Conservation (phyloP, 805 yeast species). For the Starmerella cellae region DNA sequence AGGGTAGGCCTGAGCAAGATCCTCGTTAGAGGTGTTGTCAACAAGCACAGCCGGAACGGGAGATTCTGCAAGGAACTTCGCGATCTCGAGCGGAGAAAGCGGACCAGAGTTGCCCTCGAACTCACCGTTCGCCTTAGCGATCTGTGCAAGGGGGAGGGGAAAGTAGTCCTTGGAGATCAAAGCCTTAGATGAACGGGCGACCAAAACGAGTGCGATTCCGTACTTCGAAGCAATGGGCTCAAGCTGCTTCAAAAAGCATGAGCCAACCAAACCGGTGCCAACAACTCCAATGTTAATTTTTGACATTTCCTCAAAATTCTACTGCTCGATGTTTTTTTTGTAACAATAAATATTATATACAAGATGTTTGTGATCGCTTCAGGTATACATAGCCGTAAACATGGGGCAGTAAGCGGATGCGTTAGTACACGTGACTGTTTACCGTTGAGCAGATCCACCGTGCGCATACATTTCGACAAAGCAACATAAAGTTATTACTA, state of each 20-base stretch:
- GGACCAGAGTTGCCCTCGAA: slow-evolving; percentile 37
- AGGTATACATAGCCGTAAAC: no score
- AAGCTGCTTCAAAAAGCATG: slow-evolving; percentile 77
- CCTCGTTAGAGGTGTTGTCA: slow-evolving; percentile 84
- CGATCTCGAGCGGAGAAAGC: slow-evolving; percentile 44
- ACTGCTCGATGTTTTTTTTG: no score
- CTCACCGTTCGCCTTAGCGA: slow-evolving; percentile 47
- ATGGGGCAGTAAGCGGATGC: no score
- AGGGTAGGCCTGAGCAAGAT: slow-evolving; percentile 67
- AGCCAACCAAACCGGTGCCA: slow-evolving; percentile 92
- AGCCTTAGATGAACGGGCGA: slow-evolving; percentile 65
- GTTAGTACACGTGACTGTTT: no score
- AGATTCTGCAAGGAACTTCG: slow-evolving; percentile 50
- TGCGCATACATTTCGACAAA: not conserved
- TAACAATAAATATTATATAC: no score
- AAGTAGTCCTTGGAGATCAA: slow-evolving; percentile 53
- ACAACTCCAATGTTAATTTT: slow-evolving; percentile 49
- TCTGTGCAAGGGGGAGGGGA: slow-evolving; percentile 51
- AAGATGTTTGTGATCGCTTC: no score
- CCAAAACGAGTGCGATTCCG: slow-evolving; percentile 60
- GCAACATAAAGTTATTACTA: not conserved
- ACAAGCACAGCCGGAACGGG: slow-evolving; percentile 68
- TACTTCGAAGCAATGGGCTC: slow-evolving; percentile 35
- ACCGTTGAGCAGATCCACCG: no score
- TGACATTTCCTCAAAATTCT: no score